Evolutionary conservation across 2,329 filamentous ascomycete species (phyloP).

Genomic region (Ophiostoma himal-ulmi): DNA sequence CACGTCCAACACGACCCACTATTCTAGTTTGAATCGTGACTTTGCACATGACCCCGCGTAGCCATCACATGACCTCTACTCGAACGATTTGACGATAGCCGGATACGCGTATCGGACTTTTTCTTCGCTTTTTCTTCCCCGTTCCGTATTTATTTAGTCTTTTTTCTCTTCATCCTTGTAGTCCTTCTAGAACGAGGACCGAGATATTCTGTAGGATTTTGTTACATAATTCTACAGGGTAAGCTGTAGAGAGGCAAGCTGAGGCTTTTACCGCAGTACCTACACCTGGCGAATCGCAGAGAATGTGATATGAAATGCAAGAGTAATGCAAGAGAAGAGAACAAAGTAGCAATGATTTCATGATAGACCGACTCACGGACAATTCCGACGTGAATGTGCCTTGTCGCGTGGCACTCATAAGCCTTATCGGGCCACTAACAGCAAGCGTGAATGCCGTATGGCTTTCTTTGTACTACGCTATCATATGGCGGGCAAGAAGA

Average conservation of each 20-base stretch:
- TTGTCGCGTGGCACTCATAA: neutral
- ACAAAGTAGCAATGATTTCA: neutral
- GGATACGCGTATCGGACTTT: conserved; percentile 3
- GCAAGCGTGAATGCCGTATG: neutral
- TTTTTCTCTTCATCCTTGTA: neutral
- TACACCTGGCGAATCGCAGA: too few relatives aligned
- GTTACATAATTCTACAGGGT: neutral
- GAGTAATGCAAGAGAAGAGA: neutral
- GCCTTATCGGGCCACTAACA: conserved; percentile 6
- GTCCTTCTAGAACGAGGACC: neutral
- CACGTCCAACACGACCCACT: neutral
- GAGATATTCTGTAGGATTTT: neutral
- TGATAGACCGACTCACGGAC: neutral
- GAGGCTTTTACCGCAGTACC: neutral
- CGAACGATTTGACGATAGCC: neutral
- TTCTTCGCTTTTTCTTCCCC: neutral
- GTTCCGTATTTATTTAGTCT: neutral
- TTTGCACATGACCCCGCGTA: neutral
- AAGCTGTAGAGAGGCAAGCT: neutral
- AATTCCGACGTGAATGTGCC: neutral
- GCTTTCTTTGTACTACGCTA: neutral
- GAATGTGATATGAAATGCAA: neutral
- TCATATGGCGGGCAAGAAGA: neutral
- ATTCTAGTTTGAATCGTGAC: neutral
- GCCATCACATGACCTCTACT: neutral